Conservation (phyloP, 768 basidiomycete species). For the Filobasidium floriforme region DNA sequence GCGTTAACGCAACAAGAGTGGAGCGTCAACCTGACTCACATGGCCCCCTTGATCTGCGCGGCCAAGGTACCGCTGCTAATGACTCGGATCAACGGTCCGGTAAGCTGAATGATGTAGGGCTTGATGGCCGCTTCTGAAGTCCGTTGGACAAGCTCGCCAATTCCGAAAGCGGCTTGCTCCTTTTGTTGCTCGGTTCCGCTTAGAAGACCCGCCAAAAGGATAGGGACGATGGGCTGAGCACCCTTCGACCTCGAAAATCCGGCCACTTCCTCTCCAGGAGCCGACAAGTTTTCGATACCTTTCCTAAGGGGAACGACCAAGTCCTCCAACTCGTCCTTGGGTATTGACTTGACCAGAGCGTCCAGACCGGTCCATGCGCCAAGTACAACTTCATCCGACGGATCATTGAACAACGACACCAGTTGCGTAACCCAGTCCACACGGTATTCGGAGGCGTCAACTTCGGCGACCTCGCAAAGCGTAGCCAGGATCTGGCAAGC, state of each 20-base stretch:
- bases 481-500: constrained; percentile 68
- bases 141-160: constrained; percentile 86
- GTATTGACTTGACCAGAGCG: constrained; percentile 74
- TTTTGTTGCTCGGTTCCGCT: constrained; percentile 81
- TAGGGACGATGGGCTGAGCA: constrained; percentile 70
- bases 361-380: constrained; percentile 79
- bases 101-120: constrained; percentile 89
- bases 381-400: constrained; percentile 52
- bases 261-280: constrained; percentile 66
- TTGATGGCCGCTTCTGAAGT: constrained; percentile 82
- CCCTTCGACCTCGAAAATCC: constrained; percentile 77
- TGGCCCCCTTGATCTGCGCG: constrained; percentile 84
- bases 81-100: constrained; percentile 89
- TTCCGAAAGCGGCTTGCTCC: constrained; percentile 91
- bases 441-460: constrained; percentile 76
- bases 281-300: constrained; percentile 75
- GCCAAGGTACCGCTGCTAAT: constrained; percentile 71
- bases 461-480: constrained; percentile 69
- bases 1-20: background rate
- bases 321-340: constrained; percentile 86
- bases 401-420: constrained; percentile 72
- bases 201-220: constrained; percentile 85
- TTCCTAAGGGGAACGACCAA: constrained; percentile 81
- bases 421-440: constrained; percentile 92
- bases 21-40: constrained; percentile 45